phyloP scores from a whole-genome alignment of 345 rosid species.

The Turnera subulata region DNA sequence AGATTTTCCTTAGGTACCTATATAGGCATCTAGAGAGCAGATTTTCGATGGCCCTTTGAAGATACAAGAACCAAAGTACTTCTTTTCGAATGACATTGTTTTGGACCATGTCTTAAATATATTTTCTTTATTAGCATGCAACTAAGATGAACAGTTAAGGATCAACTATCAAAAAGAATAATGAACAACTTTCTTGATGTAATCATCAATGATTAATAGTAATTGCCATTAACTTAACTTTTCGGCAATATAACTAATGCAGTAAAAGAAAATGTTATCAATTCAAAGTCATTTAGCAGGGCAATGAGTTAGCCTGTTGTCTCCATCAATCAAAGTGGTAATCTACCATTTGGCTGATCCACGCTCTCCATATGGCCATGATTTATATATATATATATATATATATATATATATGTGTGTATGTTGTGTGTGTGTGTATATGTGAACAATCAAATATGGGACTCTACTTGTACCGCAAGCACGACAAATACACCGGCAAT shows the following conservation, averaged over 20 bases:
- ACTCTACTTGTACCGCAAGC: too few relatives aligned
- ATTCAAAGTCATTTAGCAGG: not conserved
- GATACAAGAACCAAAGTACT: not conserved
- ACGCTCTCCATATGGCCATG: too few relatives aligned
- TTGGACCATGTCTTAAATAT: not conserved
- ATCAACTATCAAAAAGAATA: not conserved
- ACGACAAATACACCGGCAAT: too few relatives aligned
- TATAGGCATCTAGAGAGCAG: not conserved
- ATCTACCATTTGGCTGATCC: not conserved
- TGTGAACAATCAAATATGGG: too few relatives aligned
- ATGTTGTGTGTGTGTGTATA: too few relatives aligned
- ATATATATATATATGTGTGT: too few relatives aligned
- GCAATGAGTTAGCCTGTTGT: not conserved
- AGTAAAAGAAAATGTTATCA: not conserved
- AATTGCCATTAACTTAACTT: not conserved
- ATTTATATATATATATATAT: too few relatives aligned
- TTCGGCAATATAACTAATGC: not conserved
- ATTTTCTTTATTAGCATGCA: conserved; percentile 3
- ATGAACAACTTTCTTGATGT: not conserved
- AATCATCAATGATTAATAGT: not conserved
- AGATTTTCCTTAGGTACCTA: not conserved
- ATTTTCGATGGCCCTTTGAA: not conserved
- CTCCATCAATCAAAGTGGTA: not conserved
- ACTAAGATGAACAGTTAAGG: not conserved
- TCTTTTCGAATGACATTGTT: not conserved